A percentile compares a stretch with the other conserved stretches of the same genome.
Evolutionary conservation across 345 rosid species (phyloP).

Genomic region (Rhizophora mangle): DNA sequence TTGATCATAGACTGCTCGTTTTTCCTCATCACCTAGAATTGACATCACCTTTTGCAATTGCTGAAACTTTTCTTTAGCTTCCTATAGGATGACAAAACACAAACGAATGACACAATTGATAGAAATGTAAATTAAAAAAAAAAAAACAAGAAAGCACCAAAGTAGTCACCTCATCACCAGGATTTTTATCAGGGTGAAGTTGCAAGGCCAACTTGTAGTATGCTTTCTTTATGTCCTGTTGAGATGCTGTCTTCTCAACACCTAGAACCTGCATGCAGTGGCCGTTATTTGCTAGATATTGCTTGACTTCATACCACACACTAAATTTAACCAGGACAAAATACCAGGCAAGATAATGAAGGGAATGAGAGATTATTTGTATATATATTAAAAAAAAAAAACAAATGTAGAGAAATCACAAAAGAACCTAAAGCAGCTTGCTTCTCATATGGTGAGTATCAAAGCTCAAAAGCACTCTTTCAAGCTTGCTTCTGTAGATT

Average conservation of each 20-base stretch:
- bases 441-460: too few relatives aligned
- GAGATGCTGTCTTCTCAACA: constrained; percentile 62
- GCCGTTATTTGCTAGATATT: background rate
- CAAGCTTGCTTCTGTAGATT: too few relatives aligned
- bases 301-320: constrained; percentile 1
- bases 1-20: constrained; percentile 74
- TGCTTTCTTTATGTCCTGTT: constrained; percentile 85
- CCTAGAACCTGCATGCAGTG: constrained; percentile 64
- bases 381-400: too few relatives aligned
- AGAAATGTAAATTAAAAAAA: background rate
- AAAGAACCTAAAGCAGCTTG: background rate
- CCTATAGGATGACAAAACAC: constrained; percentile 38
- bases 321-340: background rate
- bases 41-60: constrained; percentile 90
- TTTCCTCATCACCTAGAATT: constrained; percentile 84
- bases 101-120: background rate
- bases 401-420: too few relatives aligned
- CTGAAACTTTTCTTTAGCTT: constrained; percentile 94
- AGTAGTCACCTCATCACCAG: constrained; percentile 68
- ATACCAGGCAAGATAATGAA: background rate
- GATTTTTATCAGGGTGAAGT: constrained; percentile 94
- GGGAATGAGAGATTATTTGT: background rate
- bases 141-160: background rate
- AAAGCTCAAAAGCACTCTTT: too few relatives aligned
- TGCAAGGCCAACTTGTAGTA: constrained; percentile 78